Base-by-base conservation (phyloP, 2,329 filamentous ascomycete species). In the Coniosporium tulheliwenetii region DNA sequence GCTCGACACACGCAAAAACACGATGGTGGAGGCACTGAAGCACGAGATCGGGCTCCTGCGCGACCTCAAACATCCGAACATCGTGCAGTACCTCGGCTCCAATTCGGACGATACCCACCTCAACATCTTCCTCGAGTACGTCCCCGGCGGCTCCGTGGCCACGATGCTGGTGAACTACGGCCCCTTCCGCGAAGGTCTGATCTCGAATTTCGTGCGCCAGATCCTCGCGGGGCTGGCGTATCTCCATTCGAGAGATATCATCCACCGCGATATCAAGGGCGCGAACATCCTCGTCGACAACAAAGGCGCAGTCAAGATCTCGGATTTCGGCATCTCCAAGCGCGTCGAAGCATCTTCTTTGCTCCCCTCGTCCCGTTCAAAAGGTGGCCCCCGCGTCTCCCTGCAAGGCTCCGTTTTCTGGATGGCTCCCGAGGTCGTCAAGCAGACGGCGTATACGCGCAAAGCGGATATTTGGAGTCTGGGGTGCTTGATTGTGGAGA, bases 111-210 rank as follows among this genome's bases (percentile, higher is more conserved):
- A 85, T 13, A 81, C 87, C 41, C 81, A 89, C 58, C 77, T 98
- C 53, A 98, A 98, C 66, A 98, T 98, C 81, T 98, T 98, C 77
- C 78, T 98, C 56, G 91, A 98, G 63, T 98, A 98, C 59, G 91
- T 98, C 30, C 85, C 91, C 12, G 91, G 91, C 62, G 91, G 91
- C 37, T 96, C 89, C 10, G 93, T 98, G 19, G 91, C 93, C 49
- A 93, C 85, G 8, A 96, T 98, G 87, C 79, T 98, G 48, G 91
- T 95, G 66, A 94, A 93, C 50, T 98, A 98, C 59, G 93, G 93
- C 44, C 89, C 89, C 7, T 76, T 98, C 41, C 82, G 85, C 13
- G 91, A 98, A 59, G 86, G 86, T 1, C 72, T 98, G 43, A 87
- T 96, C 44, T 81, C 87, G 56, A 95, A 91, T 62, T 98, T 98